Evolutionary conservation across 2,329 filamentous ascomycete genomes (phyloP).

Genomic region (Dactylellina parvicollis): DNA sequence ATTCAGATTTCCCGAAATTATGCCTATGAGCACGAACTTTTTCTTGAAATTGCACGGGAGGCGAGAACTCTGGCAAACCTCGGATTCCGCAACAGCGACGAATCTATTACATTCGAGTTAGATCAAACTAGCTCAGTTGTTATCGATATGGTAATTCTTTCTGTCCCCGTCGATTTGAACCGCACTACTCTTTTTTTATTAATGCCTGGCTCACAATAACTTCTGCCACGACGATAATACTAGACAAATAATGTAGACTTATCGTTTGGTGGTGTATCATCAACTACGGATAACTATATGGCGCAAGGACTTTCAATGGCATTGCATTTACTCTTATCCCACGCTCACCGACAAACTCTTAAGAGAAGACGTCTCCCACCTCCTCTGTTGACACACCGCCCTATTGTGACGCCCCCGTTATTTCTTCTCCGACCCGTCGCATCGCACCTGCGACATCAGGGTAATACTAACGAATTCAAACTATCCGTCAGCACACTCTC

Average conservation of each 20-base stretch:
- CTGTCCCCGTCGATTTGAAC: background rate
- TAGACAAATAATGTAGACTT: conserved; percentile 57
- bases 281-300: conserved; percentile 63
- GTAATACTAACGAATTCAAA: conserved; percentile 54
- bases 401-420: conserved; percentile 66
- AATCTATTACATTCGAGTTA: conserved; percentile 64
- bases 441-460: conserved; percentile 56
- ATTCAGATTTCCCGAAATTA: conserved; percentile 81
- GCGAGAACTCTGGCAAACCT: conserved; percentile 76
- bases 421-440: conserved; percentile 69
- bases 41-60: conserved; percentile 87
- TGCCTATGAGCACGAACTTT: conserved; percentile 84
- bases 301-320: conserved; percentile 74
- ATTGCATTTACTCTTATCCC: conserved; percentile 78
- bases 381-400: conserved; percentile 66
- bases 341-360: conserved; percentile 80
- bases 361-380: conserved; percentile 74
- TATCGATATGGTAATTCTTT: conserved; percentile 57
- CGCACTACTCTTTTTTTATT: background rate
- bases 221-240: conserved; percentile 5
- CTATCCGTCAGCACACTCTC: conserved; percentile 55
- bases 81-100: conserved; percentile 72
- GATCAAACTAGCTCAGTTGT: conserved; percentile 51
- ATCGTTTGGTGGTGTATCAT: conserved; percentile 59
- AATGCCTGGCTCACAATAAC: background rate